These are phyloP conservation scores for Letharia columbiana DNA, from an alignment of 495 filamentous ascomycete species.

Conservation along the genomic window DNA sequence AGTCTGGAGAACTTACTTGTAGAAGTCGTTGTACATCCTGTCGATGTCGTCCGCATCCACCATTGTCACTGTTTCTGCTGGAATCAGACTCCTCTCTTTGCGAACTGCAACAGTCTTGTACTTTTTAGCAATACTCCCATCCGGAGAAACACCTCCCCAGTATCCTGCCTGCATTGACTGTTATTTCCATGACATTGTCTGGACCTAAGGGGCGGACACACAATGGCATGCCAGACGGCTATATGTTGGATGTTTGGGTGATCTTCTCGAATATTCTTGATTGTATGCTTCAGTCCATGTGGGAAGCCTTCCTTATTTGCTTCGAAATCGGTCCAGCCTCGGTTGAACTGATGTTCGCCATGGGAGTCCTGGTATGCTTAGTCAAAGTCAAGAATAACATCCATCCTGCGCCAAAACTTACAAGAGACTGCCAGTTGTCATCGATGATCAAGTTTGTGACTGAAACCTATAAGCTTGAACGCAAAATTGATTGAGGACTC, in stretches of 20 bases:
- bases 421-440: slow-evolving; percentile 88
- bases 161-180: slow-evolving; percentile 48
- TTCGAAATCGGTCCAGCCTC: slow-evolving; percentile 65
- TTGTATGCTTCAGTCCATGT: slow-evolving; percentile 59
- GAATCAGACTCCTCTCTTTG: slow-evolving; percentile 43
- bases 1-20: slow-evolving; percentile 32
- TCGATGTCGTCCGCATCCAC: slow-evolving; percentile 64
- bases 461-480: slow-evolving; percentile 17
- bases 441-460: slow-evolving; percentile 83
- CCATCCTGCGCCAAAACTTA: slow-evolving; percentile 7
- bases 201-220: slow-evolving; percentile 15
- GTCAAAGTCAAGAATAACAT: slow-evolving; percentile 16
- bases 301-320: slow-evolving; percentile 77
- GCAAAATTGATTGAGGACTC: not conserved
- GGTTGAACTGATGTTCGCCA: slow-evolving; percentile 41
- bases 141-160: slow-evolving; percentile 78
- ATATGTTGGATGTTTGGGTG: slow-evolving; percentile 73
- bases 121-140: slow-evolving; percentile 59
- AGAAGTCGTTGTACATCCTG: slow-evolving; percentile 86
- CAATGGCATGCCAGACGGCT: slow-evolving; percentile 90
- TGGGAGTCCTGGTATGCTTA: slow-evolving; percentile 45
- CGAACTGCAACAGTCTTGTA: slow-evolving; percentile 69
- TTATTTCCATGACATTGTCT: not conserved
- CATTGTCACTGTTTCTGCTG: slow-evolving; percentile 59
- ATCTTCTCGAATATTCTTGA: slow-evolving; percentile 56